Evolutionary conservation across 306 rosid genomes (phyloP).

Genomic region (Betula pendula): DNA sequence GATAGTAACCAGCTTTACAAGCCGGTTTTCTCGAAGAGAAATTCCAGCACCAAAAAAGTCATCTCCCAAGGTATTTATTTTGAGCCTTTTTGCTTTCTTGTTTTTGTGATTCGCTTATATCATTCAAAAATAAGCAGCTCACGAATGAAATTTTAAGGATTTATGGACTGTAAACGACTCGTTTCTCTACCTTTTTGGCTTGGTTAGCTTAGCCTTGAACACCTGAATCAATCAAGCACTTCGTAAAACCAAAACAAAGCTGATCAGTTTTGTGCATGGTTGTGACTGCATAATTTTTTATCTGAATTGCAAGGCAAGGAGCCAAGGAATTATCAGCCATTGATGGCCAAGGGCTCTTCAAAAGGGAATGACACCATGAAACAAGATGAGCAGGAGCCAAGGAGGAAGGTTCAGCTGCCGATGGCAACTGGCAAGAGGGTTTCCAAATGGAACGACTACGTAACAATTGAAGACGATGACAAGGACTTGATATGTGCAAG

Average conservation of each 20-base stretch:
- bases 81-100: not conserved
- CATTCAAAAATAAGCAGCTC: not conserved
- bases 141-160: too few relatives aligned
- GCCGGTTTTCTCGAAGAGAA: slow-evolving; percentile 37
- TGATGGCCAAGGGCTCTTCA: slow-evolving; percentile 16
- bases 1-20: slow-evolving; percentile 22
- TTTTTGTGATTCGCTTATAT: not conserved
- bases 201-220: not conserved
- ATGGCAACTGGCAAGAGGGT: slow-evolving; percentile 21
- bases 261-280: not conserved
- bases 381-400: slow-evolving; percentile 12
- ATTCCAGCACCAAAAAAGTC: slow-evolving; percentile 7
- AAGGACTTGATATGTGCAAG: slow-evolving; percentile 5
- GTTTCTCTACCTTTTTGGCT: not conserved
- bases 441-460: slow-evolving; percentile 71
- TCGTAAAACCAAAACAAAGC: not conserved
- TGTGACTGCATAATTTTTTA: not conserved
- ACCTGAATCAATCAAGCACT: not conserved
- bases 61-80: slow-evolving; percentile 41
- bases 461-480: slow-evolving; percentile 41
- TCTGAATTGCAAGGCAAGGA: slow-evolving; percentile 33
- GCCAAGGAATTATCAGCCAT: slow-evolving; percentile 14
- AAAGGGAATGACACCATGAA: slow-evolving; percentile 20
- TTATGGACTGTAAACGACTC: too few relatives aligned
- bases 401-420: slow-evolving; percentile 20